Base-by-base conservation (phyloP, 2,329 filamentous ascomycete species). In the Aspergillus latus region DNA sequence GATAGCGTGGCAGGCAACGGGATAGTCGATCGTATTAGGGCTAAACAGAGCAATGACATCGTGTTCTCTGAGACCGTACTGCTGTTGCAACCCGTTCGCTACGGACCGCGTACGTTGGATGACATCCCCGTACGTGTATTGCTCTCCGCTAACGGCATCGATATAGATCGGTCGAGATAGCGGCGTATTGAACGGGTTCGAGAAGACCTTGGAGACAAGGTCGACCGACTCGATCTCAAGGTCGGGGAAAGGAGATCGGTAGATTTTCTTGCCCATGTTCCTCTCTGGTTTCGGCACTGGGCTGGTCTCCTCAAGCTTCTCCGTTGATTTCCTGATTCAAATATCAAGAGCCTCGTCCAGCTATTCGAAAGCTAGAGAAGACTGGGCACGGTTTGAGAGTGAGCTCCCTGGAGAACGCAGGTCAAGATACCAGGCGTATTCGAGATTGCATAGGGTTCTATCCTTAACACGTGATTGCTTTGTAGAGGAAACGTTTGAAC, bases 41-140 rank as follows among this genome's bases (percentile, higher is more conserved):
- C 51, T 53, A 43, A 53, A 53, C 7, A 52, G 28, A 3, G 49
- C 49, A 6, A 52, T 29, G 2, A 52, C 49, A 28, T 52, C 49
- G 29, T 37, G 30, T 0, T n/a, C 3, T 5, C 10, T 7, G 2
- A 52, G 40, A 7, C 40, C 30, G 16, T 36, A 36, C 9, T n/a
- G 26, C 9, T 37, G 30, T 11, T 15, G 28, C 21, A 52, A 16
- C 10, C 49, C 49, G 40, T 52, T 26, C 2, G 49, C 28, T 3
- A 52, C 10, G 2, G 49, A 52, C 29, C 37, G 29, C 28, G 30
- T 45, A 13, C 49, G 49, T 15, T 45, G 29, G 30, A 52, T 37
- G n/a, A 52, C 49, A 16, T 44, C 9, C 5, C 49, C 49, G 49
- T 26, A 52, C 5, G 49, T 45, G 30, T 52, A 37, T 15, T 28